Conservation (phyloP, 176 grass and related monocot species). For the Cenchrus americanus region DNA sequence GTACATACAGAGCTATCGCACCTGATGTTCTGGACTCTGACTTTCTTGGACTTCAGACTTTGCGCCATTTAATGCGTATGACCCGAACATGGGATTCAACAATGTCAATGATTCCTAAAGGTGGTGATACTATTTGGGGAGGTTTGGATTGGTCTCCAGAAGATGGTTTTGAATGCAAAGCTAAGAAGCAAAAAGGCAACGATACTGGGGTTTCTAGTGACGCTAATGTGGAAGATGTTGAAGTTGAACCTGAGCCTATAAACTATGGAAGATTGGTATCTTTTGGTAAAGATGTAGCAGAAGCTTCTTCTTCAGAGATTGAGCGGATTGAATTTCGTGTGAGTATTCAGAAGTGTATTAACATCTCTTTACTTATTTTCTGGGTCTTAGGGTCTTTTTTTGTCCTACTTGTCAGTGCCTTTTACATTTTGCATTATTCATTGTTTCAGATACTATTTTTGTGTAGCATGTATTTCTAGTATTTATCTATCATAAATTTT, state of each 20-base stretch:
- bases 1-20: conserved; percentile 76
- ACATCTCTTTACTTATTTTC: conserved; percentile 17
- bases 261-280: conserved; percentile 91
- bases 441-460: conserved; percentile 30
- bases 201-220: conserved; percentile 60
- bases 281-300: conserved; percentile 88
- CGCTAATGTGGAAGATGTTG: conserved; percentile 38
- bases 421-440: conserved; percentile 12
- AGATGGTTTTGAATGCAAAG: conserved; percentile 64
- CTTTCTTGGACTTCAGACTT: conserved; percentile 88
- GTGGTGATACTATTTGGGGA: conserved; percentile 99
- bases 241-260: conserved; percentile 48
- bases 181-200: conserved; percentile 70
- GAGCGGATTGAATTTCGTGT: conserved; percentile 86
- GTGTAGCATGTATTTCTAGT: conserved; percentile 16
- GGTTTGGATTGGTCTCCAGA: conserved; percentile 85
- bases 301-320: conserved; percentile 58
- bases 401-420: background rate
- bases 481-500: background rate
- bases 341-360: conserved; percentile 48
- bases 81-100: conserved; percentile 98
- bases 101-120: conserved; percentile 99
- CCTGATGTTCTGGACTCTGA: conserved; percentile 90
- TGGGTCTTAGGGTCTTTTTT: conserved; percentile 14
- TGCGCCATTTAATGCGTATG: conserved; percentile 98